Conservation (phyloP, 2,329 filamentous ascomycete species). For the Beauveria varroae region DNA sequence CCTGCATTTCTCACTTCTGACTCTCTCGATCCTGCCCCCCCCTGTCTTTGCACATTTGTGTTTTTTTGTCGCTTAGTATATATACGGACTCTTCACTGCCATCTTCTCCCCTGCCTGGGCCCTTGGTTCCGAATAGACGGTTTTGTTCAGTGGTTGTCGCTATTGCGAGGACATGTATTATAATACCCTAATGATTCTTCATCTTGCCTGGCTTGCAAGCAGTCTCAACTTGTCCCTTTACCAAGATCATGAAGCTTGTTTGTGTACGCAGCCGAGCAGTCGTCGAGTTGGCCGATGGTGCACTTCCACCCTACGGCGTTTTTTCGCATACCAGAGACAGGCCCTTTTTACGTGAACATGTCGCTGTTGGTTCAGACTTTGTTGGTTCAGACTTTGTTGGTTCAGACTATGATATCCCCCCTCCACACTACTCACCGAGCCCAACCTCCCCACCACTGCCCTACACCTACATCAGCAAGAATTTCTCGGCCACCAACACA, state of each 20-base stretch:
- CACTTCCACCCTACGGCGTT: background rate
- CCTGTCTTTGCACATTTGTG: too few relatives aligned
- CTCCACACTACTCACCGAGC: background rate
- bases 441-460: background rate
- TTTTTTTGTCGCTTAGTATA: too few relatives aligned
- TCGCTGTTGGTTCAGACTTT: background rate
- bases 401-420: background rate
- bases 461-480: background rate
- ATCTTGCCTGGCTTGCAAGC: conserved; percentile 4
- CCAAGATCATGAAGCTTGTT: conserved; percentile 3
- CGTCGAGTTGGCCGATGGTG: background rate
- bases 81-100: background rate
- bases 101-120: background rate
- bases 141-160: background rate
- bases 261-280: background rate
- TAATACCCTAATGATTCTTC: background rate
- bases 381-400: background rate
- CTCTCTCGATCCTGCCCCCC: too few relatives aligned
- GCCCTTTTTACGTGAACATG: background rate
- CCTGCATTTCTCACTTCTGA: too few relatives aligned
- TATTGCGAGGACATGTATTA: conserved; percentile 7
- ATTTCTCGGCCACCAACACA: background rate
- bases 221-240: background rate
- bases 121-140: background rate
- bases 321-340: background rate